Percentiles rank a stretch among this genome's conserved stretches.
These are phyloP conservation scores for Ganoderma sinense DNA, from an alignment of 1,284 basidiomycete species.

Conservation along the genomic window DNA sequence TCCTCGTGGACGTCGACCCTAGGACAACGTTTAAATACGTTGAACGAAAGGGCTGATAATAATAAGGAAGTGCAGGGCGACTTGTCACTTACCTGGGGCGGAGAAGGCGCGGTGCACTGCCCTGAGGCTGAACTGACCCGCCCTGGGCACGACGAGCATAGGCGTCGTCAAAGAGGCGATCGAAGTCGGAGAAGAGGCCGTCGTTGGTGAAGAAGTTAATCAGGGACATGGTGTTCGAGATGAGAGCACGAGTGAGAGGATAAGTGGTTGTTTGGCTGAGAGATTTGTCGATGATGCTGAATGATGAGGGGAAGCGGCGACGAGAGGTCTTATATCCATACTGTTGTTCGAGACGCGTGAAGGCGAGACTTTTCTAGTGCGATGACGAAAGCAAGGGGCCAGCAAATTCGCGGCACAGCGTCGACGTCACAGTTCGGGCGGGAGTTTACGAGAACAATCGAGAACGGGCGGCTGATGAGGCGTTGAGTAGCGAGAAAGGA, in stretches of 20 bases:
- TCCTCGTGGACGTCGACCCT: slow-evolving; percentile 55
- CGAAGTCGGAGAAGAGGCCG: neutral
- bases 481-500: neutral
- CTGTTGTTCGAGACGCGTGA: neutral
- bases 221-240: neutral
- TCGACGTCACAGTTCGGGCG: neutral
- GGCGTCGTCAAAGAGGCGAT: slow-evolving; percentile 47
- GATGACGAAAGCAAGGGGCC: neutral
- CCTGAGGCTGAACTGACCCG: slow-evolving; percentile 19
- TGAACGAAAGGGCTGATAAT: neutral
- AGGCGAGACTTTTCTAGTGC: neutral
- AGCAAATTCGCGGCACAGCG: neutral
- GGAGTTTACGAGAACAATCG: neutral
- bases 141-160: slow-evolving; percentile 37
- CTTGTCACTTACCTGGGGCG: slow-evolving; percentile 26
- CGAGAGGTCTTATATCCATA: neutral
- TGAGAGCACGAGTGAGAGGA: neutral
- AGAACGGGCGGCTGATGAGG: neutral
- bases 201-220: neutral
- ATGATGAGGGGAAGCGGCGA: neutral
- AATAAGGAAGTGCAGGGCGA: no score
- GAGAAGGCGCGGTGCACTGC: slow-evolving; percentile 22
- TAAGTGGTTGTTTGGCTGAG: neutral
- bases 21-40: neutral
- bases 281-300: neutral